phyloP scores from a whole-genome alignment of 192 early-diverging fungal species.

The Coemansia sp. region DNA sequence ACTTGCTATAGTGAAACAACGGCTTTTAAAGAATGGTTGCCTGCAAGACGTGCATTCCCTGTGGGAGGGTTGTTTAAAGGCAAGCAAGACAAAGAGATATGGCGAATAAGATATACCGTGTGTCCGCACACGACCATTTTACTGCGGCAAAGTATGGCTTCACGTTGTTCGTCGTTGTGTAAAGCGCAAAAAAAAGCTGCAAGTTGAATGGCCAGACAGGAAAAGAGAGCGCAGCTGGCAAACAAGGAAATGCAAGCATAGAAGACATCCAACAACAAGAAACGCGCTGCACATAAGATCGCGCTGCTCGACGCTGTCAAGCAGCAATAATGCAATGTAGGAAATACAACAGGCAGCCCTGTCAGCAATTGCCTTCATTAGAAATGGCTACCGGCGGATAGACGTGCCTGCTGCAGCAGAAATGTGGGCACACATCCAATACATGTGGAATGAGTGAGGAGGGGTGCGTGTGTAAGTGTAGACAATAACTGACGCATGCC shows the following conservation, averaged over 20 bases:
- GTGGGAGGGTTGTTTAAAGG: background rate
- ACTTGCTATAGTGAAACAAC: background rate
- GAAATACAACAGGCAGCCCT: background rate
- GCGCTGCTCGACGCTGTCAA: background rate
- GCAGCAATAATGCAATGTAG: background rate
- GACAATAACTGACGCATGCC: background rate
- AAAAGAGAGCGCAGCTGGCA: background rate
- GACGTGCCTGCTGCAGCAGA: constrained; percentile 2
- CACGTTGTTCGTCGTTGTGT: background rate
- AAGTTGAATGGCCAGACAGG: background rate
- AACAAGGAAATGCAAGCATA: background rate
- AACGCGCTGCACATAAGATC: background rate
- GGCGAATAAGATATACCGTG: background rate
- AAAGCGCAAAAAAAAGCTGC: background rate
- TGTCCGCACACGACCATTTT: background rate
- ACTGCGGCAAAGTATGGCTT: background rate
- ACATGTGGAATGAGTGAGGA: background rate
- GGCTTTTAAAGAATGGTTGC: background rate
- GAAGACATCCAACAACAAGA: background rate
- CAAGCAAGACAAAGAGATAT: background rate
- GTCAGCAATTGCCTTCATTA: background rate
- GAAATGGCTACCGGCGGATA: background rate
- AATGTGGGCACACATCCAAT: background rate
- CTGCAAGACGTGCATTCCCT: background rate
- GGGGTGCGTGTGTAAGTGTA: constrained; percentile 1